phyloP scores from a whole-genome alignment of 352 stramenopile species.

The Globisporangium uncinulatum region DNA sequence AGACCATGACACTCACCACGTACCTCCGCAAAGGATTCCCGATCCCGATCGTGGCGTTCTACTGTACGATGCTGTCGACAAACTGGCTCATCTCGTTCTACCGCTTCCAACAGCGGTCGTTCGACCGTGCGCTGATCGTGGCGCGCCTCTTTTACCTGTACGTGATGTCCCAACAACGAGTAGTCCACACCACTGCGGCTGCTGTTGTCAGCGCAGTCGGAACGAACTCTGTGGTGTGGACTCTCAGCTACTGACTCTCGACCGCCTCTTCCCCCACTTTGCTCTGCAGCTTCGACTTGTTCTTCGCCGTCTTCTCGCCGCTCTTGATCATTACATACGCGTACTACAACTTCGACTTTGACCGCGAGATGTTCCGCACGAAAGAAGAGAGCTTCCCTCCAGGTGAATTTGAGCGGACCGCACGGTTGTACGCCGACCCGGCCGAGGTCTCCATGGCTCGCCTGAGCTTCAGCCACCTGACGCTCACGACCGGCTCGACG shows the following conservation, averaged over 20 bases:
- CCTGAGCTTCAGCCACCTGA: constrained; percentile 39
- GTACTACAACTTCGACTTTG: constrained; percentile 35
- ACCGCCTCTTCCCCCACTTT: neutral
- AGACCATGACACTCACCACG: constrained; percentile 32
- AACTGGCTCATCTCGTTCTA: constrained; percentile 50
- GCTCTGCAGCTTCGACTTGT: constrained; percentile 38
- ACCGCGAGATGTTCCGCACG: constrained; percentile 28
- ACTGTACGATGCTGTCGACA: constrained; percentile 25
- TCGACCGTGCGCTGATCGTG: constrained; percentile 26
- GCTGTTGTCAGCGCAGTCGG: too few species aligned
- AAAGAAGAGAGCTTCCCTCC: constrained; percentile 22
- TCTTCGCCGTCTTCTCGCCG: constrained; percentile 55
- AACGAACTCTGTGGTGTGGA: too few species aligned
- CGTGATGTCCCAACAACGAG: constrained; percentile 1
- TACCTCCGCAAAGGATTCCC: constrained; percentile 48
- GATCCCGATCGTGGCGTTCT: constrained; percentile 27
- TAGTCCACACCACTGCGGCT: neutral
- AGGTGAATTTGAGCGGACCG: constrained; percentile 30
- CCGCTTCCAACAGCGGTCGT: constrained; percentile 30
- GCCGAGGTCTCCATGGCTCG: constrained; percentile 32
- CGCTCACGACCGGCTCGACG: constrained; percentile 22
- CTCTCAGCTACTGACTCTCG: neutral
- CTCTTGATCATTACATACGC: constrained; percentile 35
- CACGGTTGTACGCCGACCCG: constrained; percentile 40
- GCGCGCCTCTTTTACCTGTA: constrained; percentile 30